Evolutionary conservation across 2,329 filamentous ascomycete genomes (phyloP), one percentile per base, ranked within the genome.

Genomic region (Orbilia brochopaga): DNA sequence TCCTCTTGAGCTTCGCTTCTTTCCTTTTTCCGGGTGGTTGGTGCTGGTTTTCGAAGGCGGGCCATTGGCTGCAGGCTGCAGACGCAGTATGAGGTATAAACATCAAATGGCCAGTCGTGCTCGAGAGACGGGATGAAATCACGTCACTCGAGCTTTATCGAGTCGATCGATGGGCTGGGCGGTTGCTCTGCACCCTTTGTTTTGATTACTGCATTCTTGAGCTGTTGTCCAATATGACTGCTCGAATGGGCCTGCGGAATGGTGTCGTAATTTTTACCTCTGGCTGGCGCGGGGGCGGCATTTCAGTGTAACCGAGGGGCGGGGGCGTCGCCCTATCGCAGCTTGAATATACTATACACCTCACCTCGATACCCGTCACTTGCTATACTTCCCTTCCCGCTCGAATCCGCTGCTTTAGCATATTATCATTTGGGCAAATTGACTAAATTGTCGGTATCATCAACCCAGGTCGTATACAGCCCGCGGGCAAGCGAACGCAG

Each of bases 221-320:
- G 67, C 57, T 65, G 52, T 46, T 44, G 50, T 72, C 35, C 44
- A 65, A 65, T 55, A 65, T 57, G 67, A 72, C 51, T 56, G 60
- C 67, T 72, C 60, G 56, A 72, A 59, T 56, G 55, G 23, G 44
- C 52, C 27, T 42, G 48, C 19, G 37, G 32, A 52, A 11, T 24
- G 55, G 40, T 65, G 60, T 72, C 60, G 60, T 72, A 65, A 72
- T 65, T 27, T 65, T 27, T 65, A 54, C 60, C 19, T 64, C 66
- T 63, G 44, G 59, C 51, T 61, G 54, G 67, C 58, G 67, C 58
- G 21, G 52, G 53, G 57, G 53, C 40, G 21, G 58, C 53, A 62
- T 54, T 23, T 72, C 44, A 27, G 67, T 72, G 67, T 72, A 65
- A 72, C 67, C 35, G 32, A 40, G 40, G 42, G 54, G 27, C 54